Percentiles rank a stretch among this genome's conserved stretches.
phyloP scores from a whole-genome alignment of 106 monocot species.

The Dioscorea dumetorum region DNA sequence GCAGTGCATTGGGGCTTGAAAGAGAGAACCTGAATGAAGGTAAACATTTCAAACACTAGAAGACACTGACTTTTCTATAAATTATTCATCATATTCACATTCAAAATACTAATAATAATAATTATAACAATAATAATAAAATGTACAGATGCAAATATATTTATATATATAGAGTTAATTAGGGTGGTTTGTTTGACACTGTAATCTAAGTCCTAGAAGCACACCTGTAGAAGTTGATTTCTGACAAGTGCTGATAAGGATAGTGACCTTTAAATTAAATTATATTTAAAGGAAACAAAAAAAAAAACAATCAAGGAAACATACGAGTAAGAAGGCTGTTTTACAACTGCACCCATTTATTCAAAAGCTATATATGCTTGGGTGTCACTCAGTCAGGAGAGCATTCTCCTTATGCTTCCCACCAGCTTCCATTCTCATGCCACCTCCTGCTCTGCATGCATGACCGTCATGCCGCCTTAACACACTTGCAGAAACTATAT shows the following conservation, averaged over 20 bases:
- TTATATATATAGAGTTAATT: no score
- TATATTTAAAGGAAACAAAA: background rate
- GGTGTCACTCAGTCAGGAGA: background rate
- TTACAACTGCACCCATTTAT: background rate
- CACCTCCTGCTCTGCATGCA: no score
- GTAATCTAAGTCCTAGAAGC: background rate
- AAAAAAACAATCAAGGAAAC: background rate
- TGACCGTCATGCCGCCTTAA: no score
- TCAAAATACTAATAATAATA: no score
- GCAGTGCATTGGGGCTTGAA: conserved; percentile 25
- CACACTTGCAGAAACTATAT: no score
- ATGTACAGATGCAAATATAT: conserved; percentile 2
- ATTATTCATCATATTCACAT: no score
- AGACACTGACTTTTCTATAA: conserved; percentile 3
- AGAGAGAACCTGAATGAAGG: conserved; percentile 10
- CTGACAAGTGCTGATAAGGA: background rate
- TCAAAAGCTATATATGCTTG: background rate
- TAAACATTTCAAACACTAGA: conserved; percentile 17
- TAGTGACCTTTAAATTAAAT: background rate
- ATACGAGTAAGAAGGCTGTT: no score
- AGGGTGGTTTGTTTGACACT: no score
- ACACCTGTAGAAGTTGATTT: conserved; percentile 1
- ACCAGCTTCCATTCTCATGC: no score
- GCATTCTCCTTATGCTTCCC: no score
- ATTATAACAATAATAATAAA: no score